Percentiles rank a stretch among this genome's conserved stretches.
Evolutionary conservation across 176 grass and related monocot genomes (phyloP).

Genomic region (Eragrostis nindensis): DNA sequence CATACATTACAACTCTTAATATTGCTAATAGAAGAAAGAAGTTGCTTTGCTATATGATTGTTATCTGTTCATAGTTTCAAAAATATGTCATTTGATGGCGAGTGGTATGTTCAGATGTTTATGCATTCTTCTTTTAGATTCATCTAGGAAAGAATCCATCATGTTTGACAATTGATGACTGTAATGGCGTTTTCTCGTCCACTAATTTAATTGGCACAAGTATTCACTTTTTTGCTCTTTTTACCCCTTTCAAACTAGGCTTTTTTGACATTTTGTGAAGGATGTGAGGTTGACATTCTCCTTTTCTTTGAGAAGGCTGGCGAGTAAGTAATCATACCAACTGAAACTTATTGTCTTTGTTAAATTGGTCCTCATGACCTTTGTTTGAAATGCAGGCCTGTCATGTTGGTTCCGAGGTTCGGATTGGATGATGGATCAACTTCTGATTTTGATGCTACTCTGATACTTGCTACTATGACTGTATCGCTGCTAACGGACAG

Average conservation of each 20-base stretch:
- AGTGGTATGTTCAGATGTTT: constrained; percentile 2
- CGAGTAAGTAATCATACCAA: constrained; percentile 60
- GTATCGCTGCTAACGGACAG: constrained; percentile 67
- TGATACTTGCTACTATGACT: constrained; percentile 90
- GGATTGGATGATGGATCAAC: constrained; percentile 67
- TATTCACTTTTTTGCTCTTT: constrained; percentile 16
- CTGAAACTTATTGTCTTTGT: constrained; percentile 24
- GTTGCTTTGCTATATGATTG: neutral
- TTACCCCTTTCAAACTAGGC: constrained; percentile 54
- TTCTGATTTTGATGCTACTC: constrained; percentile 82
- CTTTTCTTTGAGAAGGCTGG: constrained; percentile 90
- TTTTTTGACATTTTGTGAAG: constrained; percentile 92
- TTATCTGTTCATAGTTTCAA: neutral
- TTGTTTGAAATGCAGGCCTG: constrained; percentile 59
- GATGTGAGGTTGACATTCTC: constrained; percentile 85
- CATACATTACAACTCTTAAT: neutral
- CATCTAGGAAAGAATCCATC: neutral
- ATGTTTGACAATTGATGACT: constrained; percentile 21
- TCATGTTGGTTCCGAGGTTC: constrained; percentile 80
- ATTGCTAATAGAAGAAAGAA: neutral
- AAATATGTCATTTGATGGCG: constrained; percentile 1
- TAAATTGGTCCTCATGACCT: constrained; percentile 19
- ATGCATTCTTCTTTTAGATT: neutral
- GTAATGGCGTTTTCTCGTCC: neutral
- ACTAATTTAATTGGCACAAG: constrained; percentile 13